A percentile compares a stretch with the other conserved stretches of the same genome.
phyloP scores from a whole-genome alignment of 2,329 filamentous ascomycete species.

The Fusarium sp. region DNA sequence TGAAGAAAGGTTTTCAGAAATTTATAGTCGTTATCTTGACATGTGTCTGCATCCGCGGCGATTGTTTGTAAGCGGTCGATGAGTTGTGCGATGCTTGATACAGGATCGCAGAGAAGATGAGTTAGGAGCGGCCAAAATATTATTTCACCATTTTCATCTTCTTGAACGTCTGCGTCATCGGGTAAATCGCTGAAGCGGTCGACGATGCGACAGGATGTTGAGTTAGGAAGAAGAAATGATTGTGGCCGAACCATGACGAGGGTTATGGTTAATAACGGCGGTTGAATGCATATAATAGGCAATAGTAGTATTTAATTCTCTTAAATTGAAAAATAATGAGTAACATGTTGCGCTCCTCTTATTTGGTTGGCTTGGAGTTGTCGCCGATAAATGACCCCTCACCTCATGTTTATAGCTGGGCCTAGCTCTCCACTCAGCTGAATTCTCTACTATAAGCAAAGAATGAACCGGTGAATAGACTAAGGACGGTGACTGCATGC shows the following conservation, averaged over 20 bases:
- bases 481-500: too few relatives aligned
- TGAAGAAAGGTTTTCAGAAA: conserved; percentile 23
- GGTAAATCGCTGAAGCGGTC: conserved; percentile 49
- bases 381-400: conserved; percentile 14
- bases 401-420: background rate
- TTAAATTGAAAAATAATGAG: background rate
- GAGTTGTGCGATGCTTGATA: conserved; percentile 21
- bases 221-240: conserved; percentile 37
- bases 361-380: background rate
- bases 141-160: conserved; percentile 40
- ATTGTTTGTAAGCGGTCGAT: conserved; percentile 47
- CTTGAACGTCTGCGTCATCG: conserved; percentile 22
- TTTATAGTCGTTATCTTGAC: conserved; percentile 35
- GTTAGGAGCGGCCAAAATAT: conserved; percentile 44
- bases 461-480: background rate
- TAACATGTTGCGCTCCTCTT: background rate
- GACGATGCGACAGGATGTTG: conserved; percentile 31
- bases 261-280: background rate
- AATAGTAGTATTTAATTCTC: background rate
- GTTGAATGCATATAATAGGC: background rate
- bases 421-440: background rate
- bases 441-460: rapidly evolving
- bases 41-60: conserved; percentile 31
- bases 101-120: conserved; percentile 30
- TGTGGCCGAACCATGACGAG: conserved; percentile 19